These are phyloP conservation scores for Straminergon stramineum DNA, from an alignment of 225 moss, liverwort and hornwort species.

Conservation along the genomic window DNA sequence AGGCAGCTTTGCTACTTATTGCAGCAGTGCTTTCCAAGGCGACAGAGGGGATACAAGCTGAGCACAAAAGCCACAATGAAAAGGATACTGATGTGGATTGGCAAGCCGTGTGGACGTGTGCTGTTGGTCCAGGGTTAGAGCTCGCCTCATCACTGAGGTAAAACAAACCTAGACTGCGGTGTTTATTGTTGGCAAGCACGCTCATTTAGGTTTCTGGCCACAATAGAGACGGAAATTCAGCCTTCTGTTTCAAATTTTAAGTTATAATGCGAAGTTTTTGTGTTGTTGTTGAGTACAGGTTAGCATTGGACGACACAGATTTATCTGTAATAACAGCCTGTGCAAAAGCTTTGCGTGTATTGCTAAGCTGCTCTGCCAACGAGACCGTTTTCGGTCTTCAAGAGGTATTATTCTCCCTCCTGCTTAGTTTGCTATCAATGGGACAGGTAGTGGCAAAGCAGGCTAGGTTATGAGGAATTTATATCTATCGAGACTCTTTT, in stretches of 20 bases:
- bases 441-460: background rate
- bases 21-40: conserved; percentile 29
- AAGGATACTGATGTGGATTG: conserved; percentile 21
- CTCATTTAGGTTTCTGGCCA: background rate
- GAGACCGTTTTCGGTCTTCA: conserved; percentile 27
- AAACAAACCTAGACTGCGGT: background rate
- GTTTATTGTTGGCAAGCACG: background rate
- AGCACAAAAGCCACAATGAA: background rate
- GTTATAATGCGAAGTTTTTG: background rate
- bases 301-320: conserved; percentile 14
- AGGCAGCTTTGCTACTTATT: conserved; percentile 23
- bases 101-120: conserved; percentile 41
- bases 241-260: background rate
- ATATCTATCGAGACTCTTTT: background rate
- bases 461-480: background rate
- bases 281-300: conserved; percentile 4
- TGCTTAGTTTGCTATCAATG: background rate
- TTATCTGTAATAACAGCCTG: conserved; percentile 10
- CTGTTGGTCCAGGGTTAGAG: conserved; percentile 21
- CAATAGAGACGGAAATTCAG: background rate
- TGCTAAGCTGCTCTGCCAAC: conserved; percentile 39
- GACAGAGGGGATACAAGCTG: conserved; percentile 8
- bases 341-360: conserved; percentile 23
- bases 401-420: conserved; percentile 12
- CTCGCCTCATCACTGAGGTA: conserved; percentile 29